Percentiles rank a stretch among this genome's conserved stretches.
phyloP scores from a whole-genome alignment of 805 yeast genomes.

The Saccharomycodes ludwigii region DNA sequence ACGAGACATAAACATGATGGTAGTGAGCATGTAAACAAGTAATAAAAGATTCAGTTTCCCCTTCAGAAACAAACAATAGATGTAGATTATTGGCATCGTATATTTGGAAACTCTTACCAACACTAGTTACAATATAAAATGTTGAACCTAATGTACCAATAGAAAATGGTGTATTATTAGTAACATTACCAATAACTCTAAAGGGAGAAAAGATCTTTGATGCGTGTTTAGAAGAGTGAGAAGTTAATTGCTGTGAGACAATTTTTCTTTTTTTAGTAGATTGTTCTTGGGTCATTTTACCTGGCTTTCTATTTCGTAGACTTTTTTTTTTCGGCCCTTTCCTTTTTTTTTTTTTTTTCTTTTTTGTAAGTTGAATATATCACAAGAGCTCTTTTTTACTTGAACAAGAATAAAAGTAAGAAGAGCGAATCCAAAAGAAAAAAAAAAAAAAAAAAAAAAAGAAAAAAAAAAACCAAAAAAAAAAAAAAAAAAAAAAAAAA shows the following conservation, averaged over 20 bases:
- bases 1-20: conserved; percentile 74
- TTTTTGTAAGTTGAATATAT: too few relatives aligned
- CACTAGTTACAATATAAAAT: conserved; percentile 78
- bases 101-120: conserved; percentile 82
- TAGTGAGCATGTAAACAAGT: conserved; percentile 65
- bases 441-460: too few relatives aligned
- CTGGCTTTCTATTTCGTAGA: too few relatives aligned
- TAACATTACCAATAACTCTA: conserved; percentile 82
- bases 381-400: too few relatives aligned
- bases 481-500: too few relatives aligned
- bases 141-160: conserved; percentile 81
- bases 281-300: too few relatives aligned
- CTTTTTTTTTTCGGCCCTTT: too few relatives aligned
- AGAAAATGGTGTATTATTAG: conserved; percentile 77
- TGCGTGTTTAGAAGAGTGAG: conserved; percentile 7
- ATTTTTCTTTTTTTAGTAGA: conserved; percentile 12
- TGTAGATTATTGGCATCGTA: conserved; percentile 84
- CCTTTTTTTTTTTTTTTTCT: too few relatives aligned
- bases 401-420: too few relatives aligned
- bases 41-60: conserved; percentile 60
- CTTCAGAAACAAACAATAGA: conserved; percentile 72
- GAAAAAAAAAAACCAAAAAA: too few relatives aligned
- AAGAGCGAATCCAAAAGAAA: too few relatives aligned
- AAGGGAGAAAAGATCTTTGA: conserved; percentile 76
- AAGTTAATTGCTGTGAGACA: conserved; percentile 9